Evolutionary conservation across 2,329 filamentous ascomycete genomes (phyloP).

Genomic region (Talaromyces sp.): DNA sequence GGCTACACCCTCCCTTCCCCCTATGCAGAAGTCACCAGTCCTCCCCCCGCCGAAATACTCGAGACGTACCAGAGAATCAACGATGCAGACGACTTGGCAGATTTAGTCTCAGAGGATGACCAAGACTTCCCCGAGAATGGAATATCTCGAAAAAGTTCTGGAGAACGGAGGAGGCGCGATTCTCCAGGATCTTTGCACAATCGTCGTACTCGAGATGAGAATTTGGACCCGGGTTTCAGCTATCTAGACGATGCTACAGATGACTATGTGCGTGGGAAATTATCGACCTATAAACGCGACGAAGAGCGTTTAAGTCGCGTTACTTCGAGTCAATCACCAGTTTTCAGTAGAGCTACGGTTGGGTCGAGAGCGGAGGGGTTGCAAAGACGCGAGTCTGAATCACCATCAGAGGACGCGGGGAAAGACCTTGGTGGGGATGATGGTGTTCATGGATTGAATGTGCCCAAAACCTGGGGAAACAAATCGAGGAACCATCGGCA

Average conservation of each 20-base stretch:
- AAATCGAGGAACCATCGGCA: conserved; percentile 33
- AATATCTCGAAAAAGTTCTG: conserved; percentile 21
- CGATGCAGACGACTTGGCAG: conserved; percentile 38
- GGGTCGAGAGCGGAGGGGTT: conserved; percentile 37
- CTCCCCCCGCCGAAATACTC: conserved; percentile 39
- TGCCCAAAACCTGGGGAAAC: conserved; percentile 40
- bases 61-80: conserved; percentile 43
- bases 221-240: conserved; percentile 32
- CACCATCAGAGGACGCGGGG: conserved; percentile 22
- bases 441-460: conserved; percentile 34
- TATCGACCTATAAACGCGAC: conserved; percentile 39
- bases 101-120: conserved; percentile 37
- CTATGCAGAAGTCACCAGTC: conserved; percentile 32
- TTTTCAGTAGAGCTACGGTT: conserved; percentile 42
- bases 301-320: conserved; percentile 41
- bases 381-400: conserved; percentile 35
- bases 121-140: conserved; percentile 15
- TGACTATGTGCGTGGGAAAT: conserved; percentile 34
- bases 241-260: conserved; percentile 37
- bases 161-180: conserved; percentile 25
- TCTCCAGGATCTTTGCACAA: conserved; percentile 27
- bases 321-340: conserved; percentile 39
- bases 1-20: conserved; percentile 32
- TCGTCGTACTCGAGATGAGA: conserved; percentile 21
- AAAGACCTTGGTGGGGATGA: conserved; percentile 23